phyloP scores from a whole-genome alignment of 345 rosid species.

The Syzygium grande region DNA sequence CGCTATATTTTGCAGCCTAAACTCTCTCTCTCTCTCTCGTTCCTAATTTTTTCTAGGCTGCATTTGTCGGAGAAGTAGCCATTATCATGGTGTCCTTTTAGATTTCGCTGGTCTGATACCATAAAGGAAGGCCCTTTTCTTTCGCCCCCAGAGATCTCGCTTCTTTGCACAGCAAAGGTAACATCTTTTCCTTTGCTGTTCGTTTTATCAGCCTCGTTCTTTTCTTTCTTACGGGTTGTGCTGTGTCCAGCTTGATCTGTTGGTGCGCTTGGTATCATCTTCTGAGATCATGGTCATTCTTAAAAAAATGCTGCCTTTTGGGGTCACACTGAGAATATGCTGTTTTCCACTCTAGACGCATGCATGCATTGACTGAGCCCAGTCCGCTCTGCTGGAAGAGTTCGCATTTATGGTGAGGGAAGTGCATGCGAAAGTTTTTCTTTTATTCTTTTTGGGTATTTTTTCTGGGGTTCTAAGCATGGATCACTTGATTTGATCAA shows the following conservation, averaged over 20 bases:
- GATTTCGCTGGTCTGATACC: not conserved
- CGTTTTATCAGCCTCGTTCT: not conserved
- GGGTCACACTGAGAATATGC: not conserved
- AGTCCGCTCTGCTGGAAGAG: not conserved
- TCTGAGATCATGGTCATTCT: not conserved
- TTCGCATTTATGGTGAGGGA: not conserved
- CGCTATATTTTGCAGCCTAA: not conserved
- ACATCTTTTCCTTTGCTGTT: not conserved
- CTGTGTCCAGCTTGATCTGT: not conserved
- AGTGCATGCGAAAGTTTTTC: not conserved
- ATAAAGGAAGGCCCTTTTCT: not conserved
- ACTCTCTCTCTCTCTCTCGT: constrained; percentile 1
- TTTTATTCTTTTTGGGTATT: not conserved
- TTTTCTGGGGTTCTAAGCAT: not conserved
- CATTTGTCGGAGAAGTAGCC: not conserved
- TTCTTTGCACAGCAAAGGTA: not conserved
- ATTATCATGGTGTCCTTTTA: not conserved
- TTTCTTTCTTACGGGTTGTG: not conserved
- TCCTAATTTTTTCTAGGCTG: not conserved
- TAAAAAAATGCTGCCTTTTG: not conserved
- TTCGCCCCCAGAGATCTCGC: not conserved
- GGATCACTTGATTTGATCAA: not conserved
- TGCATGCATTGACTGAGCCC: not conserved
- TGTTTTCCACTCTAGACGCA: not conserved
- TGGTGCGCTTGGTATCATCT: not conserved